Evolutionary conservation across 371 early-diverging fungal species (phyloP).

Genomic region (Mucor plumbeus): DNA sequence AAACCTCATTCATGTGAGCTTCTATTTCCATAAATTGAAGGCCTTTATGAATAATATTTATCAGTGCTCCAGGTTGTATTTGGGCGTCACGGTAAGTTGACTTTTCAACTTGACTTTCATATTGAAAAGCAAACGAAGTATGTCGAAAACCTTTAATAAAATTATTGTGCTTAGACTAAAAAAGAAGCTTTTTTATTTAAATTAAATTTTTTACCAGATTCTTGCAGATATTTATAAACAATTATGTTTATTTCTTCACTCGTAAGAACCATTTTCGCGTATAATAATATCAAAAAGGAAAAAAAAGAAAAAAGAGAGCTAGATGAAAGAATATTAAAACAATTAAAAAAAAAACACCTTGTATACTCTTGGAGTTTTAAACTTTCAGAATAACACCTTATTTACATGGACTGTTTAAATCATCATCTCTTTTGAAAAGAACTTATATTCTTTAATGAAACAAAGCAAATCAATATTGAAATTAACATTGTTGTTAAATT

Average conservation of each 20-base stretch:
- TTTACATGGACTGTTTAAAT: no score
- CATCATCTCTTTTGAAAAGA: no score
- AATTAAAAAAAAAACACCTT: no score
- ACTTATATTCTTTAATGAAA: no score
- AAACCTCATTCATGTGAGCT: constrained; percentile 80
- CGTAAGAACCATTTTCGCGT: constrained; percentile 70
- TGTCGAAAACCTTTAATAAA: constrained; percentile 83
- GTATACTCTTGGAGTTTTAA: no score
- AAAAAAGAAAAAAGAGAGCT: no score
- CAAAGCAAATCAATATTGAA: no score
- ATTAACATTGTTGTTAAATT: no score
- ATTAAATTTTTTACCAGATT: constrained; percentile 72
- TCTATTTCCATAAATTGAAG: constrained; percentile 92
- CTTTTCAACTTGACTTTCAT: constrained; percentile 84
- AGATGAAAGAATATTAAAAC: no score
- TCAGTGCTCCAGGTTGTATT: constrained; percentile 86
- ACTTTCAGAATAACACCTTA: no score
- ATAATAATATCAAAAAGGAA: not conserved
- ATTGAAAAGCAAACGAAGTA: constrained; percentile 88
- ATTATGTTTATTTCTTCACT: constrained; percentile 95
- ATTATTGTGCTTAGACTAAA: not conserved
- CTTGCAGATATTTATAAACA: constrained; percentile 89
- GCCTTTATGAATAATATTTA: constrained; percentile 91
- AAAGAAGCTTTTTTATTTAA: not conserved
- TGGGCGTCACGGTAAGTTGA: constrained; percentile 66